A percentile compares a stretch with the other conserved stretches of the same genome.
These are phyloP conservation scores for Stachybotrys elegans DNA, from an alignment of 2,329 filamentous ascomycete genomes.

Conservation along the genomic window DNA sequence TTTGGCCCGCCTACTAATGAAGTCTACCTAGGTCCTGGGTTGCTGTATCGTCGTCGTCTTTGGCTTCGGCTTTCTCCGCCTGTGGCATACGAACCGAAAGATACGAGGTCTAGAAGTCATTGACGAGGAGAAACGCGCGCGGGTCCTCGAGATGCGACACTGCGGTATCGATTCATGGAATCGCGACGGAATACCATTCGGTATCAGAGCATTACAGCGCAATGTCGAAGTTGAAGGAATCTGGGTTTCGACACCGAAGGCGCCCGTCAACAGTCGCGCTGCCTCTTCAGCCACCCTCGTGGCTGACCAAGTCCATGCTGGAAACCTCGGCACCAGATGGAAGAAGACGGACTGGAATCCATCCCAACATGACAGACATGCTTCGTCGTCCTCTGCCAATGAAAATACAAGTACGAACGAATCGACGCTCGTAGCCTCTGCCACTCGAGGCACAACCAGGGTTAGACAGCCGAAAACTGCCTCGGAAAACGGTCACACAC, in stretches of 20 bases:
- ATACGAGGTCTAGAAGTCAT: conserved; percentile 55
- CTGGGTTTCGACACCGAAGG: conserved; percentile 58
- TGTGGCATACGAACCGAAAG: conserved; percentile 55
- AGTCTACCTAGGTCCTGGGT: conserved; percentile 57
- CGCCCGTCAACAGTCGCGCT: conserved; percentile 23
- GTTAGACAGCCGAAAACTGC: too few relatives aligned
- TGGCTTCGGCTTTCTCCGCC: conserved; percentile 59
- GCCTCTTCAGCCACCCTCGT: conserved; percentile 19
- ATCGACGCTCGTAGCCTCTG: conserved; percentile 1
- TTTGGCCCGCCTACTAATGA: not conserved
- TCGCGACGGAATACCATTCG: conserved; percentile 70
- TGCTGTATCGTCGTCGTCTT: conserved; percentile 68
- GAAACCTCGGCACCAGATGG: conserved; percentile 16
- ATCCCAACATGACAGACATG: conserved; percentile 1
- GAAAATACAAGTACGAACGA: not conserved
- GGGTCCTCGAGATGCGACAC: conserved; percentile 47
- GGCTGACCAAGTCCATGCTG: conserved; percentile 7
- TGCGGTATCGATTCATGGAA: conserved; percentile 40
- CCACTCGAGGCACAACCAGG: not conserved
- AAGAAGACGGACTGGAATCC: conserved; percentile 6
- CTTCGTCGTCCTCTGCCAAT: not conserved
- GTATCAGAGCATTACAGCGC: conserved; percentile 76
- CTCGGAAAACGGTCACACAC: too few relatives aligned
- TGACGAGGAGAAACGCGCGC: conserved; percentile 60
- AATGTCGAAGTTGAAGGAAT: conserved; percentile 83